Evolutionary conservation across 306 rosid genomes (phyloP), one percentile per base, ranked within the genome.

Genomic region (Medicago lupulina): DNA sequence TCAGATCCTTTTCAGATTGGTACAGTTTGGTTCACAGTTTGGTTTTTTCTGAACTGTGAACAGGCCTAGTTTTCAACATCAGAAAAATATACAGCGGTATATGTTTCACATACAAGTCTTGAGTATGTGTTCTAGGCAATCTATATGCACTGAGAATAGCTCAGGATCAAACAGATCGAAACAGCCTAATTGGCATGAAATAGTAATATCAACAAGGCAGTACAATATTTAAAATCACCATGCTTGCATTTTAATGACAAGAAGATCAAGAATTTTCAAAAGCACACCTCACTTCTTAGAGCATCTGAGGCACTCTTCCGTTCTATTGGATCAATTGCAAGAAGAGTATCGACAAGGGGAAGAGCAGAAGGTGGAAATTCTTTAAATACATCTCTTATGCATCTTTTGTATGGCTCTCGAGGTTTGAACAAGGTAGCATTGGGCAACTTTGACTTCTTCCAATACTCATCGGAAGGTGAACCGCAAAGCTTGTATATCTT

Each of bases 401-500:
- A 75, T 87, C 97, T 86, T 84, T 67, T 91, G 86, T 94, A 94
- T 36, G 98, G 97, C 1, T 86, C 88, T 76, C 87, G 89, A n/a
- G 98, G 98, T 86, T 83, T 91, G 82, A 88, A 93, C 82, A 93
- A 80, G 73, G 93, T 86, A 70, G 97, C 96, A 82, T 93, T 89
- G 9, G 97, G 97, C 89, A 94, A 81, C 85, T 85, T 94, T 55
- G 95, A 89, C 74, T 84, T 94, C 75, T 78, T 90, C 89, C 93
- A 94, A 77, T 94, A 94, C 61, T 94, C 98, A 63, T 94, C 98
- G 14, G 98, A 85, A 44, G 97, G 96, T 40, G 98, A 91, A 80
- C 98, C 98, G 21, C 98, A 94, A 49, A 94, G 88, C 80, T 90
- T 91, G 88, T 88, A 94, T 88, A 94, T 94, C 89, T 91, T 94